These are phyloP conservation scores for Entomortierella parvispora DNA, from an alignment of 192 early-diverging fungal genomes.

Conservation along the genomic window DNA sequence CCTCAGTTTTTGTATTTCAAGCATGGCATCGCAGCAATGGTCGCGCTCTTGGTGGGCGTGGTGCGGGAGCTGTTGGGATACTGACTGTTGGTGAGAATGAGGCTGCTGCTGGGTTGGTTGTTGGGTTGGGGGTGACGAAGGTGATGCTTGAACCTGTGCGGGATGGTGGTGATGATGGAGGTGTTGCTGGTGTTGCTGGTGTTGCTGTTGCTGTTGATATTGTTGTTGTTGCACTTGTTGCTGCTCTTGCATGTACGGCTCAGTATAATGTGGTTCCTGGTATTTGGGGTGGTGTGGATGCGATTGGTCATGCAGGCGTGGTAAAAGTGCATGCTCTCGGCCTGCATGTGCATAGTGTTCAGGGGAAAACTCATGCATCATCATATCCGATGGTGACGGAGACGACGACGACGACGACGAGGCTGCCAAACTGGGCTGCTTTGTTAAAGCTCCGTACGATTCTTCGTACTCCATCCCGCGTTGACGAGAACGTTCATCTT, in stretches of 20 bases:
- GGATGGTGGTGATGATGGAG: constrained; percentile 8
- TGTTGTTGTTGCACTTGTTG: not conserved
- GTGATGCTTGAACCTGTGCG: too few relatives aligned
- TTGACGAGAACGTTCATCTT: too few relatives aligned
- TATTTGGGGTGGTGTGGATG: constrained; percentile 8
- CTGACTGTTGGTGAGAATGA: constrained; percentile 9
- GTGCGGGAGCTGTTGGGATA: constrained; percentile 1
- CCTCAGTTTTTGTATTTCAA: constrained; percentile 36
- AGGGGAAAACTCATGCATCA: too few relatives aligned
- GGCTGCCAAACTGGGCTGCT: too few relatives aligned
- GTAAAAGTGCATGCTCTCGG: not conserved
- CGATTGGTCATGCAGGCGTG: not conserved
- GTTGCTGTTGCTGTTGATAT: not conserved
- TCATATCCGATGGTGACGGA: too few relatives aligned
- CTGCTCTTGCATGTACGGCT: not conserved
- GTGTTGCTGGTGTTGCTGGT: constrained; percentile 1
- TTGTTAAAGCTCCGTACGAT: too few relatives aligned
- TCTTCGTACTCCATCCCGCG: too few relatives aligned
- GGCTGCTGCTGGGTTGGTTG: not conserved
- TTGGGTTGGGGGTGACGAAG: not conserved
- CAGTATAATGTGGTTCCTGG: not conserved
- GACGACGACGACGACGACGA: too few relatives aligned
- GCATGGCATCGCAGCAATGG: constrained; percentile 38
- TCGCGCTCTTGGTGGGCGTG: constrained; percentile 1
- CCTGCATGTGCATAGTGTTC: not conserved